Percentiles rank a stretch among this genome's conserved stretches.
Conservation (phyloP, 1,139 yeast genomes). For the Kodamaea sp. region DNA sequence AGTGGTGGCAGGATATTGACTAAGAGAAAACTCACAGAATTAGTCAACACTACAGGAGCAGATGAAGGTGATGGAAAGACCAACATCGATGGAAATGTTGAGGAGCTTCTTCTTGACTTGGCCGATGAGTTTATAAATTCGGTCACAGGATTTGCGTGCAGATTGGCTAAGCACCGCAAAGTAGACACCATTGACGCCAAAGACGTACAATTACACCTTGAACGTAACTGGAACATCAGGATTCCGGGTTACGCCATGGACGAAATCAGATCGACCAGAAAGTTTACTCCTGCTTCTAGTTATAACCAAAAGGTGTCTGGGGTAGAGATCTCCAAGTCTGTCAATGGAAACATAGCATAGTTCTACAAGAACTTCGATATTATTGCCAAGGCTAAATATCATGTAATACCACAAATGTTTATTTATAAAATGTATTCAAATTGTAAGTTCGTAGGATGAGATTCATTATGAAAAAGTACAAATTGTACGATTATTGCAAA, state of each 20-base stretch:
- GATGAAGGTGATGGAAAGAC: conserved; percentile 90
- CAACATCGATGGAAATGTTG: conserved; percentile 94
- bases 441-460: too few species aligned
- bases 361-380: too few species aligned
- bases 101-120: conserved; percentile 81
- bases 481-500: too few species aligned
- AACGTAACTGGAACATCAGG: conserved; percentile 92
- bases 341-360: conserved; percentile 19
- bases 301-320: conserved; percentile 43
- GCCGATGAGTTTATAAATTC: conserved; percentile 95
- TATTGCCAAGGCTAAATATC: too few species aligned
- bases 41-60: conserved; percentile 78
- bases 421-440: too few species aligned
- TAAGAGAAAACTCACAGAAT: conserved; percentile 82
- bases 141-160: conserved; percentile 90
- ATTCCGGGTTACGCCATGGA: conserved; percentile 93
- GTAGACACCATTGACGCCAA: conserved; percentile 85
- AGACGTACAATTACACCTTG: conserved; percentile 89
- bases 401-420: too few species aligned
- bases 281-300: conserved; percentile 71
- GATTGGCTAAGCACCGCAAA: conserved; percentile 91
- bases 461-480: too few species aligned
- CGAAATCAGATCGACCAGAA: conserved; percentile 81
- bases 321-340: conserved; percentile 22
- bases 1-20: conserved; percentile 77